Percentiles rank a stretch among this genome's conserved stretches.
phyloP scores from a whole-genome alignment of 202 grass and related monocot genomes.

The Zoysia matrella region DNA sequence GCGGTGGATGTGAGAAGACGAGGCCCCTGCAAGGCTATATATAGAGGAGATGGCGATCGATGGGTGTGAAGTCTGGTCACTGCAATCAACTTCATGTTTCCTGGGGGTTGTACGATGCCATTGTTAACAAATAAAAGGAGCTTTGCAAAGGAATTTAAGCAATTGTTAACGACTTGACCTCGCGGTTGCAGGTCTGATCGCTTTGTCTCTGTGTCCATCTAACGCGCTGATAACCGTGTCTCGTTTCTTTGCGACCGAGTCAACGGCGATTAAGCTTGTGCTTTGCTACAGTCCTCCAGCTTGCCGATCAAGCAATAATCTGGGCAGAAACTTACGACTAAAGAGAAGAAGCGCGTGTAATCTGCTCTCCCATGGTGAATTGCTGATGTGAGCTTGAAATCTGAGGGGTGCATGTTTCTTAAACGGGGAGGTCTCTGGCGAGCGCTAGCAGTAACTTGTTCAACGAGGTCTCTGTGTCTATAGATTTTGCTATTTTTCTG shows the following conservation, averaged over 20 bases:
- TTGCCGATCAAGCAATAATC: not conserved
- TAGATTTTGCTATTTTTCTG: no score
- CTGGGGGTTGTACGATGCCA: not conserved
- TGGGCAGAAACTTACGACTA: no score
- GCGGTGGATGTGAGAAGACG: not conserved
- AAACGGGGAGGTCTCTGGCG: no score
- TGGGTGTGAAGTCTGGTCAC: not conserved
- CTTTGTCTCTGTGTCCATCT: not conserved
- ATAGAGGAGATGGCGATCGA: not conserved
- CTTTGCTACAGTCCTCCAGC: not conserved
- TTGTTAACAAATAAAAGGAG: not conserved
- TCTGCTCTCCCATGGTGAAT: no score
- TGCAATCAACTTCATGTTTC: not conserved
- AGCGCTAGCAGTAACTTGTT: not conserved
- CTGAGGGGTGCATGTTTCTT: not conserved
- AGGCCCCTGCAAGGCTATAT: not conserved
- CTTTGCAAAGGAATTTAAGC: not conserved
- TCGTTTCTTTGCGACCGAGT: not conserved
- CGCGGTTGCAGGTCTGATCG: not conserved
- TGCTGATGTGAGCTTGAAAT: not conserved
- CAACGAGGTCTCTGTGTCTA: not conserved
- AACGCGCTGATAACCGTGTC: slow-evolving; percentile 13
- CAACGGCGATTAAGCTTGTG: not conserved
- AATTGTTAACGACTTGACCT: not conserved
- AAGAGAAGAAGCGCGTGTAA: no score